Evolutionary conservation across 164 flowering plant species (phyloP).

Genomic region (Dillenia suffruticosa): DNA sequence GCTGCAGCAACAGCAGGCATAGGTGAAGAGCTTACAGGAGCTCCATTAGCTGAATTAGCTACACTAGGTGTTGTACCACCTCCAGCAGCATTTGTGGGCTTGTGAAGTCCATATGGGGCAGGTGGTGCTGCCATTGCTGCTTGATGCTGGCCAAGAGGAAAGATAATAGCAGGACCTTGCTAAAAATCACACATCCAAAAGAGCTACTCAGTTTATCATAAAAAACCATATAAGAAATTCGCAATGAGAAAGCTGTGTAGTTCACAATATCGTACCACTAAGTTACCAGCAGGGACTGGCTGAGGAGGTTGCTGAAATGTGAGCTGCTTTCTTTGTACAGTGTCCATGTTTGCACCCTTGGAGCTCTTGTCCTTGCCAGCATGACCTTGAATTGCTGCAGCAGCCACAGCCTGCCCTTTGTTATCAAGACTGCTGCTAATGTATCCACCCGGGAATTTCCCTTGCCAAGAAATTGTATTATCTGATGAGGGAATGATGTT

Average conservation of each 20-base stretch:
- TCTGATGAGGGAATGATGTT: constrained; percentile 19
- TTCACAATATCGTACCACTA: constrained; percentile 25
- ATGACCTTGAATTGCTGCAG: not conserved
- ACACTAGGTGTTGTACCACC: not conserved
- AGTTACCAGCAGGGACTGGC: constrained; percentile 16
- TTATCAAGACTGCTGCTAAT: constrained; percentile 5
- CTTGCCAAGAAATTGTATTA: constrained; percentile 3
- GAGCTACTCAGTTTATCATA: constrained; percentile 2
- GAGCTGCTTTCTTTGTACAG: constrained; percentile 23
- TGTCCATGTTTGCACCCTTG: no score
- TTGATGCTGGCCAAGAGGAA: constrained; percentile 9
- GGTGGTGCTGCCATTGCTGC: constrained; percentile 2
- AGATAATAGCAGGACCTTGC: constrained; percentile 6
- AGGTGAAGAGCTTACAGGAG: no score
- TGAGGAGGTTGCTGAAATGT: constrained; percentile 23
- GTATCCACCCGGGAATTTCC: constrained; percentile 3
- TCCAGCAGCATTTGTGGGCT: constrained; percentile 2
- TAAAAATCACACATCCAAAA: not conserved
- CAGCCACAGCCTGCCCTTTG: constrained; percentile 9
- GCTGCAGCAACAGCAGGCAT: constrained; percentile 5
- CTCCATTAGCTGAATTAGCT: no score
- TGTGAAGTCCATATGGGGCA: not conserved
- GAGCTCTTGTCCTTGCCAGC: no score
- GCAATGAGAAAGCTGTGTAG: not conserved
- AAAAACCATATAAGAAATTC: constrained; percentile 13